phyloP scores from a whole-genome alignment of 768 basidiomycete genomes.

The Lactarius psammicola region DNA sequence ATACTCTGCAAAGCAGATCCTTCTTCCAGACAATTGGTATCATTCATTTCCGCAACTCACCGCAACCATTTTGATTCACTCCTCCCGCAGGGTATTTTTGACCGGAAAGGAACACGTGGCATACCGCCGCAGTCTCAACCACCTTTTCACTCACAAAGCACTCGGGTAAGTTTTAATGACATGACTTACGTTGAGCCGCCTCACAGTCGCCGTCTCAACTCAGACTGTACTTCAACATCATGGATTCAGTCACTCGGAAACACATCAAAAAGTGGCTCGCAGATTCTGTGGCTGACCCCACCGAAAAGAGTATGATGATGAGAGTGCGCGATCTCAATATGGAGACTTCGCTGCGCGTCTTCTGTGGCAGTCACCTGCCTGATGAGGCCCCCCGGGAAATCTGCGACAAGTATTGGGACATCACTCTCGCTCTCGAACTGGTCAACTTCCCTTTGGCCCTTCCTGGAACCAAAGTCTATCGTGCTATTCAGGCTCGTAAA shows the following conservation, averaged over 20 bases:
- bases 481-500: slow-evolving; percentile 89
- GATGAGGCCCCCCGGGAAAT: slow-evolving; percentile 77
- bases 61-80: not conserved
- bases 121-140: slow-evolving; percentile 87
- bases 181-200: not conserved
- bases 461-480: slow-evolving; percentile 95
- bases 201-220: not conserved
- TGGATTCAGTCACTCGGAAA: slow-evolving; percentile 78
- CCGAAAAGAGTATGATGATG: slow-evolving; percentile 75
- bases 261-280: slow-evolving; percentile 74
- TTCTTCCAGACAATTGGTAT: slow-evolving; percentile 85
- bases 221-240: slow-evolving; percentile 80
- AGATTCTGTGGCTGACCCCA: slow-evolving; percentile 47
- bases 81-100: slow-evolving; percentile 83
- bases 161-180: slow-evolving; percentile 58
- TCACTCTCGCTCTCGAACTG: slow-evolving; percentile 92
- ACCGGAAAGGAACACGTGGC: slow-evolving; percentile 92
- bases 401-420: slow-evolving; percentile 92
- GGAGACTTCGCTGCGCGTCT: slow-evolving; percentile 94
- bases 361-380: slow-evolving; percentile 89
- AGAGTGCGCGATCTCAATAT: slow-evolving; percentile 92
- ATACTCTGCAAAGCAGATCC: slow-evolving; percentile 82
- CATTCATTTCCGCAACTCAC: slow-evolving; percentile 21
- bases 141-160: slow-evolving; percentile 91
- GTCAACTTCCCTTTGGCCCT: slow-evolving; percentile 97